Conservation (phyloP, 2,329 filamentous ascomycete species). For the Alternaria sp. region DNA sequence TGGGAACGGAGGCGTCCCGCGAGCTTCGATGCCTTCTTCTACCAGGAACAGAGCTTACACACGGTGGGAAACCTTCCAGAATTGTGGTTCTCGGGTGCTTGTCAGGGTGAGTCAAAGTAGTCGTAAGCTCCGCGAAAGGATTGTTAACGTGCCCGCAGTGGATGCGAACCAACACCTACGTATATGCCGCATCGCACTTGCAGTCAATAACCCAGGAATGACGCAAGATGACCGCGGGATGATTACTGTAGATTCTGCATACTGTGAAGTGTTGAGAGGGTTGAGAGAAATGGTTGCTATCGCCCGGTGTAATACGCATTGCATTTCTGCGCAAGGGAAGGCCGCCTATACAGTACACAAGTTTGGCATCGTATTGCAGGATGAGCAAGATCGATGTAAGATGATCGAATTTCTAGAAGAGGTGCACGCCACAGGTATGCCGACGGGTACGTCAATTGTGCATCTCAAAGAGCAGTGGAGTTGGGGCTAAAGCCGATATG, state of each 20-base stretch:
- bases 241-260: not conserved
- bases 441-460: conserved; percentile 22
- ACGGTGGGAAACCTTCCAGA: conserved; percentile 20
- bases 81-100: conserved; percentile 27
- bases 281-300: conserved; percentile 30
- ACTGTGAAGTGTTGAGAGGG: conserved; percentile 14
- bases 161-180: conserved; percentile 30
- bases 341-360: conserved; percentile 27
- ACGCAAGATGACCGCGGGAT: not conserved
- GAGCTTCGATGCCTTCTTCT: conserved; percentile 29
- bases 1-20: conserved; percentile 29
- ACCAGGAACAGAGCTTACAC: conserved; percentile 14
- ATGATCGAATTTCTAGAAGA: conserved; percentile 34
- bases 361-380: conserved; percentile 20
- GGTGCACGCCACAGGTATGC: conserved; percentile 26
- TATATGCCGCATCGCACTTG: conserved; percentile 28
- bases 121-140: not conserved
- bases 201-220: conserved; percentile 12
- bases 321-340: conserved; percentile 19
- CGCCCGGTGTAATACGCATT: conserved; percentile 27
- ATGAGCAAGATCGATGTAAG: conserved; percentile 20
- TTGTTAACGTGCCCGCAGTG: conserved; percentile 17
- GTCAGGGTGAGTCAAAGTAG: conserved; percentile 25
- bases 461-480: conserved; percentile 25
- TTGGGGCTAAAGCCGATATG: conserved; percentile 10